phyloP scores from a whole-genome alignment of 2,329 filamentous ascomycete species.

The Fusarium dlaminii region DNA sequence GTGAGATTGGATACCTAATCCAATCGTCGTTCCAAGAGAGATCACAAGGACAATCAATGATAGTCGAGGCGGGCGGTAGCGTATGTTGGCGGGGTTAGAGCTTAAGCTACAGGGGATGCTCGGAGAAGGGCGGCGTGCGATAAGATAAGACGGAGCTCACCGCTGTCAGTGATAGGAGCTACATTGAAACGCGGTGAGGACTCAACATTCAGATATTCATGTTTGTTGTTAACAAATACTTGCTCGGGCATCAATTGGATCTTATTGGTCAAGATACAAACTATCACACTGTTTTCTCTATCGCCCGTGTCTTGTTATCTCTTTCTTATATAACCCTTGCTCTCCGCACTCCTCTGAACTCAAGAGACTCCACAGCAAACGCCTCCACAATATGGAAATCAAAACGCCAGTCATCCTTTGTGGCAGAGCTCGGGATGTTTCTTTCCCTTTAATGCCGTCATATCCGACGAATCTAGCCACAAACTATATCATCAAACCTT shows the following conservation, averaged over 20 bases:
- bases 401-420: constrained; percentile 3
- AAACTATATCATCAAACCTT: constrained; percentile 8
- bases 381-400: constrained; percentile 4
- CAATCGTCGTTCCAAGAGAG: constrained; percentile 21
- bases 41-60: constrained; percentile 30
- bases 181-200: constrained; percentile 32
- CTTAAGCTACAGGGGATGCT: constrained; percentile 27
- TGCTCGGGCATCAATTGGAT: constrained; percentile 16
- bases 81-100: constrained; percentile 29
- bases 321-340: constrained; percentile 1
- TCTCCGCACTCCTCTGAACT: not conserved
- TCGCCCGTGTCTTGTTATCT: constrained; percentile 11
- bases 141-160: constrained; percentile 47
- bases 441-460: constrained; percentile 36
- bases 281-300: constrained; percentile 3
- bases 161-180: constrained; percentile 17
- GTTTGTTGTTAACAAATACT: not conserved
- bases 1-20: constrained; percentile 5
- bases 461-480: constrained; percentile 30
- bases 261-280: not conserved
- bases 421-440: constrained; percentile 31
- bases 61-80: constrained; percentile 10
- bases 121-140: constrained; percentile 38
- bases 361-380: constrained; percentile 1
- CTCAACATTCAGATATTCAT: constrained; percentile 1